Evolutionary conservation across 441 rosid genomes (phyloP).

Genomic region (Arabidopsis lyrata): DNA sequence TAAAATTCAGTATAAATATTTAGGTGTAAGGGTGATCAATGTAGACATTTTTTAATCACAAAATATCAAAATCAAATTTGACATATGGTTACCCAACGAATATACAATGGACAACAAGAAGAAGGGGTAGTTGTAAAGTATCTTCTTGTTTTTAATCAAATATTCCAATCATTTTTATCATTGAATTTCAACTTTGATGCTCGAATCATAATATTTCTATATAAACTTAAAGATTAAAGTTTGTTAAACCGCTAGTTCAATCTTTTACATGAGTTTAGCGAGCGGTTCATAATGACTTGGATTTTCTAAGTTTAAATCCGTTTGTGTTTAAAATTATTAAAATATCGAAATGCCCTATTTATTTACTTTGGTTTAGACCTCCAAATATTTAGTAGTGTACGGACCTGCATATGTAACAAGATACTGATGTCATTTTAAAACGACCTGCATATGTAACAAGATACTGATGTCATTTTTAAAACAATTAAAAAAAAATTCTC

Average conservation of each 20-base stretch:
- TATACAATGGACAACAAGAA: slow-evolving; percentile 11
- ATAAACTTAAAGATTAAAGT: background rate
- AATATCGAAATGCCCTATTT: background rate
- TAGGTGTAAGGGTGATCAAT: background rate
- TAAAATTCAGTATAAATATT: background rate
- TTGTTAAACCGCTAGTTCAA: background rate
- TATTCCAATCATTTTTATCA: slow-evolving; percentile 29
- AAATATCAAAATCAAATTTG: background rate
- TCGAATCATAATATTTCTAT: background rate
- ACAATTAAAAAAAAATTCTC: background rate
- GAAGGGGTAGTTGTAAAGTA: slow-evolving; percentile 37
- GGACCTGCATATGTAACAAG: slow-evolving; percentile 10
- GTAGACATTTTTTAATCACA: background rate
- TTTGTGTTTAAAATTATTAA: background rate
- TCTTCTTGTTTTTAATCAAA: slow-evolving; percentile 26
- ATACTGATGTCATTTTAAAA: slow-evolving; percentile 21
- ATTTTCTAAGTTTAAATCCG: background rate
- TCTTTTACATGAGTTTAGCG: background rate
- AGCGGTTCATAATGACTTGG: background rate
- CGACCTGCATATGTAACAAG: slow-evolving; percentile 9
- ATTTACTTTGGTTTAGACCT: background rate
- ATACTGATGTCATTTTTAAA: slow-evolving; percentile 23
- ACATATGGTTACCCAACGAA: background rate
- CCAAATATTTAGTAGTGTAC: background rate
- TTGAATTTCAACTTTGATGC: background rate